Evolutionary conservation across 495 filamentous ascomycete species (phyloP).

Genomic region (Pseudotulostoma volvatum): DNA sequence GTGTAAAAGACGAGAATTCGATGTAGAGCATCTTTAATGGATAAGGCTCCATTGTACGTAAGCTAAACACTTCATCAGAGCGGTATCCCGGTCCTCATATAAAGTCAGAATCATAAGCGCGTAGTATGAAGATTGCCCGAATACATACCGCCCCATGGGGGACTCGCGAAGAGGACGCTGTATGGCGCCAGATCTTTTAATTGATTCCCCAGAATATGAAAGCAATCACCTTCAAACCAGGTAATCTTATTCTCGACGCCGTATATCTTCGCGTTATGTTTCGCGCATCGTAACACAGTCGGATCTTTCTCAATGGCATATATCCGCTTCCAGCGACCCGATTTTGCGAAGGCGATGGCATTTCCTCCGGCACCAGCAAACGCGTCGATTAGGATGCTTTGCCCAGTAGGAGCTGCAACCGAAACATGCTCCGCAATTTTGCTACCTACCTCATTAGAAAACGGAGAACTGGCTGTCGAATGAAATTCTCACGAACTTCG

Average conservation of each 20-base stretch:
- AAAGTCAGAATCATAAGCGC: constrained; percentile 2
- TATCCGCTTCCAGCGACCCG: constrained; percentile 57
- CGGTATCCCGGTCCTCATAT: constrained; percentile 58
- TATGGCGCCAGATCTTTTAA: constrained; percentile 32
- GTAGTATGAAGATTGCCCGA: background rate
- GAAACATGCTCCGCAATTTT: constrained; percentile 64
- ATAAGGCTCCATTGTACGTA: constrained; percentile 82
- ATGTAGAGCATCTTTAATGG: constrained; percentile 43
- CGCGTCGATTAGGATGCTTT: constrained; percentile 56
- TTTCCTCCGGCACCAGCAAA: constrained; percentile 92
- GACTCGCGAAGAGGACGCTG: constrained; percentile 71
- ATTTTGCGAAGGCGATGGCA: constrained; percentile 78
- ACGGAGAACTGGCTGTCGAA: too few relatives aligned
- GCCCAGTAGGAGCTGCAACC: constrained; percentile 30
- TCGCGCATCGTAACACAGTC: constrained; percentile 63
- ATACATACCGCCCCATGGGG: constrained; percentile 75
- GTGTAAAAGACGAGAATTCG: constrained; percentile 35
- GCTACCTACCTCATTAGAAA: too few relatives aligned
- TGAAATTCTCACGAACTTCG: constrained; percentile 61
- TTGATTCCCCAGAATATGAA: constrained; percentile 39
- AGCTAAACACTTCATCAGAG: constrained; percentile 62
- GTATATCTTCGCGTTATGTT: constrained; percentile 82
- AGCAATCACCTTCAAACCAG: constrained; percentile 73
- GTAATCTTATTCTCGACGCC: constrained; percentile 65
- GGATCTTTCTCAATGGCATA: constrained; percentile 79